Base-by-base conservation (phyloP, 805 yeast species). In the Myxozyma melibiosi region DNA sequence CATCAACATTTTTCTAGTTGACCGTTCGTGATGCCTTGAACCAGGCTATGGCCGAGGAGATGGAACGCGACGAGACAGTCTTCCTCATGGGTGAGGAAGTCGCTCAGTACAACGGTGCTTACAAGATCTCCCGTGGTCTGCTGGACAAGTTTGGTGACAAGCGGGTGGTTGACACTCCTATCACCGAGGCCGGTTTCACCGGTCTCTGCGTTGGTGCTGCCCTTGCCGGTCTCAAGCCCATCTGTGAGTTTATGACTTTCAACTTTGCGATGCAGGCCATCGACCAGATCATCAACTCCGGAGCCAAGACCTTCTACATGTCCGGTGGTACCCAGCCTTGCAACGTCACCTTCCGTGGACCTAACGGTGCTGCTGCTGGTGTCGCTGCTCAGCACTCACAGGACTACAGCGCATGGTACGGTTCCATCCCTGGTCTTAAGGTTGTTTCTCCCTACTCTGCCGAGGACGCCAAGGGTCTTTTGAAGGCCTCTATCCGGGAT, bases 221-320 rank as follows among this genome's bases (percentile, higher is more conserved):
- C n/a, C 83, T 91, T 71, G 90, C 92, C 55, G 97, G 97, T 49
- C 83, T 94, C 73, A 90, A 89, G 77, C 99, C 99, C 66, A 84
- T 94, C 68, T 90, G 94, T 73, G 99, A 94, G 79, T 94, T 94
- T 78, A 94, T 94, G 99, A 92, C 98, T 24, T 90, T 92, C 80
- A 94, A 94, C 83, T 94, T 94, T 74, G 97, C 99, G 70, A 92
- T 94, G 99, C 99, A 94, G 80, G 88, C 99, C 66, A 94, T 94
- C 73, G 99, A 94, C 76, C 98, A 94, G 68, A 94, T 94, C 76
- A 83, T 94, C 77, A 94, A 94, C 83, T 91, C 98, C 56, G 98
- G 97, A 52, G 99, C 98, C 63, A 94, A 92, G 82, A 94, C 99
- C 49, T 90, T 84, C 76, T 94, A 94, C 80, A 94, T 94, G 99